Evolutionary conservation across 306 rosid genomes (phyloP).

Genomic region (Rosa chinensis): DNA sequence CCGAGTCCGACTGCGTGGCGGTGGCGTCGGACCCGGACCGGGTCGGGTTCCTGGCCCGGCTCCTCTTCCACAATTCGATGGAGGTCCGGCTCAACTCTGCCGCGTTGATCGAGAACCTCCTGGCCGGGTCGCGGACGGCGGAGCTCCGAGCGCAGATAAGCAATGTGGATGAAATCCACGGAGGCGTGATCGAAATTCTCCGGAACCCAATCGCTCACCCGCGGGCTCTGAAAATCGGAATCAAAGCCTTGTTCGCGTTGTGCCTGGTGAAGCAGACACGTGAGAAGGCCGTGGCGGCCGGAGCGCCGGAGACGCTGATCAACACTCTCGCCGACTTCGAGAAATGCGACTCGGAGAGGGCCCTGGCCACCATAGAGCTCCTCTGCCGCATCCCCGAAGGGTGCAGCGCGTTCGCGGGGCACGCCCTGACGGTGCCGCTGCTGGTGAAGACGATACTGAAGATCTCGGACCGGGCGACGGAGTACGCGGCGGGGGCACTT

Average conservation of each 20-base stretch:
- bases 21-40: slow-evolving; percentile 51
- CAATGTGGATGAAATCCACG: slow-evolving; percentile 59
- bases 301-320: slow-evolving; percentile 63
- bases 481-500: slow-evolving; percentile 86
- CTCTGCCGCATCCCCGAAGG: slow-evolving; percentile 69
- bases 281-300: slow-evolving; percentile 64
- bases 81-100: slow-evolving; percentile 81
- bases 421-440: slow-evolving; percentile 81
- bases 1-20: slow-evolving; percentile 53
- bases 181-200: slow-evolving; percentile 68
- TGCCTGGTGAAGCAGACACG: slow-evolving; percentile 79
- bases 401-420: slow-evolving; percentile 50
- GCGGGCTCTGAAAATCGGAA: slow-evolving; percentile 67
- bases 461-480: slow-evolving; percentile 85
- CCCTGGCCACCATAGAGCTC: slow-evolving; percentile 76
- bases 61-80: slow-evolving; percentile 41
- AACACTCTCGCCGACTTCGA: slow-evolving; percentile 76
- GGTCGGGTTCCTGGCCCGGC: slow-evolving; percentile 38
- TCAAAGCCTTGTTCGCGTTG: slow-evolving; percentile 71
- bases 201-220: slow-evolving; percentile 51
- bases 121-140: slow-evolving; percentile 62
- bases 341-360: slow-evolving; percentile 82
- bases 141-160: slow-evolving; percentile 66
- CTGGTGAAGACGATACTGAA: slow-evolving; percentile 78
- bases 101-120: slow-evolving; percentile 60